Percentiles rank a stretch among this genome's conserved stretches.
phyloP scores from a whole-genome alignment of 2,329 filamentous ascomycete genomes.

The Pseudogymnoascus sp. region DNA sequence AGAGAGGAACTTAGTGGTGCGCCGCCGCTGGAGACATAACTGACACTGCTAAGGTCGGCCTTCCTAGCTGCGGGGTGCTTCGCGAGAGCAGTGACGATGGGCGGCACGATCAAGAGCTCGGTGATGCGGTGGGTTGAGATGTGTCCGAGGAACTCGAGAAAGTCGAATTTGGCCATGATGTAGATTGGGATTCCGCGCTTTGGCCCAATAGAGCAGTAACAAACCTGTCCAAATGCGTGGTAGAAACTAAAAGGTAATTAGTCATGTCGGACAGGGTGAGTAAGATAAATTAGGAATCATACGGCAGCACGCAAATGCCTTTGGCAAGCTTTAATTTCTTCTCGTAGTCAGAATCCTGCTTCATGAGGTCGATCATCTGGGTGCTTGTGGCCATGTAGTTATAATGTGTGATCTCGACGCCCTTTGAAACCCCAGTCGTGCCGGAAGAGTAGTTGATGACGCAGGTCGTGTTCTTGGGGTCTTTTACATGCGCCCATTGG shows the following conservation, averaged over 20 bases:
- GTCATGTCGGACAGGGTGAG: slow-evolving; percentile 31
- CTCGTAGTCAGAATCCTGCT: slow-evolving; percentile 14
- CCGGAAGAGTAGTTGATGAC: slow-evolving; percentile 73
- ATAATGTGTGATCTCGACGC: slow-evolving; percentile 70
- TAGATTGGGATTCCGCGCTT: slow-evolving; percentile 58
- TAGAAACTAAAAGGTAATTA: slow-evolving; percentile 66
- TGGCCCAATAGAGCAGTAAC: slow-evolving; percentile 53
- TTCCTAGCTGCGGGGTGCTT: slow-evolving; percentile 60
- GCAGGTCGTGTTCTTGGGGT: slow-evolving; percentile 45
- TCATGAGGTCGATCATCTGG: slow-evolving; percentile 36
- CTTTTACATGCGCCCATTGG: slow-evolving; percentile 50
- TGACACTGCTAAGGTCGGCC: slow-evolving; percentile 60
- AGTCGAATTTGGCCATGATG: slow-evolving; percentile 72
- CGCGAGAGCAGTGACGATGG: slow-evolving; percentile 62
- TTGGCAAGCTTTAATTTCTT: slow-evolving; percentile 15
- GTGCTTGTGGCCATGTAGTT: slow-evolving; percentile 66
- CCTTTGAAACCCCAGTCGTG: slow-evolving; percentile 76
- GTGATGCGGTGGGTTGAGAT: slow-evolving; percentile 63
- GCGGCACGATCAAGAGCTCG: slow-evolving; percentile 59
- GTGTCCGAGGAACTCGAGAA: slow-evolving; percentile 59
- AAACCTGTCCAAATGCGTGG: slow-evolving; percentile 64
- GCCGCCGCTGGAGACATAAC: slow-evolving; percentile 53
- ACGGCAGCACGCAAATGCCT: slow-evolving; percentile 21
- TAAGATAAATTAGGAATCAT: not conserved
- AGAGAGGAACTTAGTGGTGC: slow-evolving; percentile 57